phyloP scores from a whole-genome alignment of 768 basidiomycete species.

The Boletus rubropictus region DNA sequence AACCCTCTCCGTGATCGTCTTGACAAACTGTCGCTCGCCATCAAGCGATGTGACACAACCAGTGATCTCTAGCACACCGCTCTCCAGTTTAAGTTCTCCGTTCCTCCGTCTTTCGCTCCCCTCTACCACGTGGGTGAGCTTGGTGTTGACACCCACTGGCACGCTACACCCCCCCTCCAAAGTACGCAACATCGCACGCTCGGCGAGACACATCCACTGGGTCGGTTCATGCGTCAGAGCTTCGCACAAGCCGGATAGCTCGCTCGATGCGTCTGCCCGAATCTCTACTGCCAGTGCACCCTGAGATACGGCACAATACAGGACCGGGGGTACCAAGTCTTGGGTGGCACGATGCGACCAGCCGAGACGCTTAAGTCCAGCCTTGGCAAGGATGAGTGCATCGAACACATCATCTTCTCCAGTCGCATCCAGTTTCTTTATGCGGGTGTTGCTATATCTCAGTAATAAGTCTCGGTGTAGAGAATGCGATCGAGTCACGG shows the following conservation, averaged over 20 bases:
- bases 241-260: conserved; percentile 56
- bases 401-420: conserved; percentile 60
- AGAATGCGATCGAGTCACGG: not conserved
- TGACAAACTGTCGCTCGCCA: conserved; percentile 67
- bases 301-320: conserved; percentile 90
- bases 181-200: conserved; percentile 81
- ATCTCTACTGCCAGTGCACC: conserved; percentile 89
- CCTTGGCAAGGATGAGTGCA: conserved; percentile 89
- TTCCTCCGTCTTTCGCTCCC: conserved; percentile 30
- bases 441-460: conserved; percentile 69
- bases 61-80: conserved; percentile 52
- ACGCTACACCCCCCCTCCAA: conserved; percentile 98
- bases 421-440: conserved; percentile 84
- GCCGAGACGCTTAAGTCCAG: conserved; percentile 81
- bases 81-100: conserved; percentile 28
- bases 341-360: conserved; percentile 69
- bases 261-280: conserved; percentile 55
- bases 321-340: conserved; percentile 65
- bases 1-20: conserved; percentile 51
- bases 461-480: conserved; percentile 4
- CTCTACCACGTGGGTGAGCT: conserved; percentile 32
- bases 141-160: conserved; percentile 78
- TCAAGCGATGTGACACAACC: conserved; percentile 83
- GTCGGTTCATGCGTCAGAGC: conserved; percentile 73
- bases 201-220: conserved; percentile 71